These are phyloP conservation scores for Scleroderma citrinum DNA, from an alignment of 768 basidiomycete genomes.

Conservation along the genomic window DNA sequence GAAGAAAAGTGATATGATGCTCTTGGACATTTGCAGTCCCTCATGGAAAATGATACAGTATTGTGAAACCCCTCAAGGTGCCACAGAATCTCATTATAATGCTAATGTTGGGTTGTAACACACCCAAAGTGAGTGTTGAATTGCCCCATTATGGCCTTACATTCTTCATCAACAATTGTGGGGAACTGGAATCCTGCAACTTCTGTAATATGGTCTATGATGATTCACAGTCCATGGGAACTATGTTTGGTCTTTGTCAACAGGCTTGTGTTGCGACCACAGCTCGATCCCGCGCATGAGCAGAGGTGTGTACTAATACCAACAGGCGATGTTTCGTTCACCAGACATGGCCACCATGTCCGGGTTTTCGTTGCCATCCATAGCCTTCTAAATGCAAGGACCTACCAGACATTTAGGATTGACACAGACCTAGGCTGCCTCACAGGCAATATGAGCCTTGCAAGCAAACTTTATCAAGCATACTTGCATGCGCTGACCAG, in stretches of 20 bases:
- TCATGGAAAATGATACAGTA: constrained; percentile 23
- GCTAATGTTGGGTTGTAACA: not conserved
- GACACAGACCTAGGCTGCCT: constrained; percentile 28
- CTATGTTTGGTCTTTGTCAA: constrained; percentile 39
- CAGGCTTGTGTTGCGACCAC: constrained; percentile 35
- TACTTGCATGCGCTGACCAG: constrained; percentile 44
- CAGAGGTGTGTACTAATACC: constrained; percentile 35
- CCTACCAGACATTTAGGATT: constrained; percentile 26
- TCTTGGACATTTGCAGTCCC: constrained; percentile 24
- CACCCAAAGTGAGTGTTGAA: constrained; percentile 18
- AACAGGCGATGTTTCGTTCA: constrained; percentile 21
- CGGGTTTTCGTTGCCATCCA: constrained; percentile 7
- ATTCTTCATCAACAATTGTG: constrained; percentile 31
- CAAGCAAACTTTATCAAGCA: constrained; percentile 30
- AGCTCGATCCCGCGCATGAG: constrained; percentile 1
- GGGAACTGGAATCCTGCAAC: constrained; percentile 35
- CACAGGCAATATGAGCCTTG: constrained; percentile 20
- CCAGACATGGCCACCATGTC: constrained; percentile 11
- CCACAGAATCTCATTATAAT: constrained; percentile 19
- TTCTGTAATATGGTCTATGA: constrained; percentile 39
- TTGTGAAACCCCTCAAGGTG: constrained; percentile 21
- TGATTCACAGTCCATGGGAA: constrained; percentile 34
- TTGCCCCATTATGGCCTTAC: constrained; percentile 38
- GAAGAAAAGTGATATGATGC: constrained; percentile 1
- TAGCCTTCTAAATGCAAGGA: constrained; percentile 1